Evolutionary conservation across 441 rosid genomes (phyloP).

Genomic region (Populus tomentosa): DNA sequence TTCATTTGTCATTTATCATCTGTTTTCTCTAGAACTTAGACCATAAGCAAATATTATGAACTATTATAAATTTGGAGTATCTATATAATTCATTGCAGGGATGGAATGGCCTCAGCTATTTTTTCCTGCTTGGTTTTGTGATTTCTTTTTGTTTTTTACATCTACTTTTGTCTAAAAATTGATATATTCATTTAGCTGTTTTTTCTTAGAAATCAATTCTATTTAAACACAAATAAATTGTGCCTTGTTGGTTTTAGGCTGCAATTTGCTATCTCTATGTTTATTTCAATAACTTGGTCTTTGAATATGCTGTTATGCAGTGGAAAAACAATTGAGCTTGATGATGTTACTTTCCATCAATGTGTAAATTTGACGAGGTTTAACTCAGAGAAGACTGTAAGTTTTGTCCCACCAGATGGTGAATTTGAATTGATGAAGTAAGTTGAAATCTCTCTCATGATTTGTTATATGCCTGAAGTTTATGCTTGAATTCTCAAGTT

Average conservation of each 20-base stretch:
- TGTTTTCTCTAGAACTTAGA: too few relatives aligned
- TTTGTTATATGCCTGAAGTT: neutral
- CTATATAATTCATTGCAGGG: neutral
- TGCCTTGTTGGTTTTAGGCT: neutral
- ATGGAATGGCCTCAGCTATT: neutral
- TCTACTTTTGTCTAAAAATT: neutral
- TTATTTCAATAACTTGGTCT: slow-evolving; percentile 5
- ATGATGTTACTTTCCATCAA: slow-evolving; percentile 98
- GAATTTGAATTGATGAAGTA: slow-evolving; percentile 99
- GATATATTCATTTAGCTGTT: neutral
- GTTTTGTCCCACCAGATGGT: slow-evolving; percentile 99
- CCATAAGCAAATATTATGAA: too few relatives aligned
- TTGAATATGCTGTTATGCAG: slow-evolving; percentile 38
- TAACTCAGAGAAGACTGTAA: slow-evolving; percentile 97
- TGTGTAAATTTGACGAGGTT: slow-evolving; percentile 97
- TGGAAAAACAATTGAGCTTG: slow-evolving; percentile 99
- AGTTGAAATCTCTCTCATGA: slow-evolving; percentile 25
- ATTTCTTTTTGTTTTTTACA: neutral
- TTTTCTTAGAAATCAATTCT: neutral
- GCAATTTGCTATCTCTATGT: neutral
- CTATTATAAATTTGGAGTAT: too few relatives aligned
- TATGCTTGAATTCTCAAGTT: neutral
- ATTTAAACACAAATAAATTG: neutral
- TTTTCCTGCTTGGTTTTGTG: neutral
- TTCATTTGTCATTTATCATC: too few relatives aligned